Evolutionary conservation across 495 filamentous ascomycete species (phyloP).

Genomic region (Penicillium paxilli): DNA sequence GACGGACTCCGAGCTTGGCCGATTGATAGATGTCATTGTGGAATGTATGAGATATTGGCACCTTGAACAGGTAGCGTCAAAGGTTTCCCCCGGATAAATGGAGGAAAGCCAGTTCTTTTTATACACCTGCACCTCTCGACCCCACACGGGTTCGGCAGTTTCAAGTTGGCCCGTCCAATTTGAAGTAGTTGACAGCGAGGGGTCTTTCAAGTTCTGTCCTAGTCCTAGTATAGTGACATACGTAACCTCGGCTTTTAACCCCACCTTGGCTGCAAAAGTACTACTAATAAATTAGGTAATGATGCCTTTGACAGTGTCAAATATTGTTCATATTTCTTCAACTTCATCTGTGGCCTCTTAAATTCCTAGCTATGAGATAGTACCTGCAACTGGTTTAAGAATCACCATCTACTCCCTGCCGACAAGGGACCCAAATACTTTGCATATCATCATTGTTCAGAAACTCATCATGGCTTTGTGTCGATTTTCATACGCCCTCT

Average conservation of each 20-base stretch:
- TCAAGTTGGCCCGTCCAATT: not conserved
- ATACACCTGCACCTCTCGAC: not conserved
- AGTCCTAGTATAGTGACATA: too few relatives aligned
- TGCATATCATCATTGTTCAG: not conserved
- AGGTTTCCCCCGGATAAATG: too few relatives aligned
- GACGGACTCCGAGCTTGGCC: constrained; percentile 8
- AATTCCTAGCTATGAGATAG: too few relatives aligned
- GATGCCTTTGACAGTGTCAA: too few relatives aligned
- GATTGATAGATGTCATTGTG: constrained; percentile 11
- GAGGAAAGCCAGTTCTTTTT: not conserved
- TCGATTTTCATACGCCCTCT: constrained; percentile 7
- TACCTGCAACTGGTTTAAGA: too few relatives aligned
- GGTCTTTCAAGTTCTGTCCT: not conserved
- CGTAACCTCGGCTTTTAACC: not conserved
- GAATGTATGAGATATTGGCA: not conserved
- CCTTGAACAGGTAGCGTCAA: not conserved
- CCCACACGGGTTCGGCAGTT: constrained; percentile 6
- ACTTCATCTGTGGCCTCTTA: too few relatives aligned
- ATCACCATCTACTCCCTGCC: too few relatives aligned
- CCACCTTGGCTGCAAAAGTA: not conserved
- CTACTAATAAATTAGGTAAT: too few relatives aligned
- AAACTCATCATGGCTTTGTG: constrained; percentile 12
- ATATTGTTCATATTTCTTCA: not conserved
- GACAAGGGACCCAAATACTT: too few relatives aligned
- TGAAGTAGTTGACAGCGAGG: not conserved